Percentiles rank a stretch among this genome's conserved stretches.
Evolutionary conservation across 768 basidiomycete genomes (phyloP).

Genomic region (Lactifluus volemus): DNA sequence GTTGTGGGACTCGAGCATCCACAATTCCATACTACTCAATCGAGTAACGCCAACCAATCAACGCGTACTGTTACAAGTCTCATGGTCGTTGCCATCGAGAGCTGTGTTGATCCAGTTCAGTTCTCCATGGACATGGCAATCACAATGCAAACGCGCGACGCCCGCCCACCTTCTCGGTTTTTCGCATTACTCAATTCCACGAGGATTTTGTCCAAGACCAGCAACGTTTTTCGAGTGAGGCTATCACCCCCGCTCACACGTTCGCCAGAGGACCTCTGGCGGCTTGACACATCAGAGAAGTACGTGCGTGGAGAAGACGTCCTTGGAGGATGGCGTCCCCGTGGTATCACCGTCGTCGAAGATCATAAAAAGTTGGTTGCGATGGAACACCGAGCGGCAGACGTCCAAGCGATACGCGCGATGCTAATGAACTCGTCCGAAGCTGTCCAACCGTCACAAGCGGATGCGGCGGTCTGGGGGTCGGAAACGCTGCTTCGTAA

Average conservation of each 20-base stretch:
- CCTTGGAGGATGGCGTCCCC: constrained; percentile 75
- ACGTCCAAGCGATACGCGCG: constrained; percentile 83
- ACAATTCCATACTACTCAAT: constrained; percentile 80
- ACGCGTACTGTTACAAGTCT: constrained; percentile 69
- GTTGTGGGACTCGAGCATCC: constrained; percentile 90
- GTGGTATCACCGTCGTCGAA: constrained; percentile 82
- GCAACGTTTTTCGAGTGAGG: constrained; percentile 74
- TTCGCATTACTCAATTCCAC: constrained; percentile 68
- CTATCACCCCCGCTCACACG: constrained; percentile 80
- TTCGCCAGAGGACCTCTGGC: constrained; percentile 85
- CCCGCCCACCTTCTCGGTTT: constrained; percentile 72
- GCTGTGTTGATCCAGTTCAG: constrained; percentile 75
- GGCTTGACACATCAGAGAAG: constrained; percentile 89
- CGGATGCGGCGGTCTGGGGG: constrained; percentile 55
- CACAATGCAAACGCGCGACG: constrained; percentile 75
- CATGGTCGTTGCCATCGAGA: constrained; percentile 78
- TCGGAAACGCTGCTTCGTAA: constrained; percentile 56
- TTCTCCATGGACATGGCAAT: constrained; percentile 86
- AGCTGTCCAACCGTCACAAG: constrained; percentile 36
- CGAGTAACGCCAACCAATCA: constrained; percentile 72
- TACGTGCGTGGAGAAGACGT: constrained; percentile 91
- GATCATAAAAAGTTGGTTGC: constrained; percentile 70
- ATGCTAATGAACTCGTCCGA: constrained; percentile 51
- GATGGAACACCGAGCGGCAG: constrained; percentile 69
- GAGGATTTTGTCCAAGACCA: constrained; percentile 70